Percentiles rank a stretch among this genome's conserved stretches.
These are phyloP conservation scores for Sphaerobolus stellatus DNA, from an alignment of 1,284 basidiomycete species.

Conservation along the genomic window DNA sequence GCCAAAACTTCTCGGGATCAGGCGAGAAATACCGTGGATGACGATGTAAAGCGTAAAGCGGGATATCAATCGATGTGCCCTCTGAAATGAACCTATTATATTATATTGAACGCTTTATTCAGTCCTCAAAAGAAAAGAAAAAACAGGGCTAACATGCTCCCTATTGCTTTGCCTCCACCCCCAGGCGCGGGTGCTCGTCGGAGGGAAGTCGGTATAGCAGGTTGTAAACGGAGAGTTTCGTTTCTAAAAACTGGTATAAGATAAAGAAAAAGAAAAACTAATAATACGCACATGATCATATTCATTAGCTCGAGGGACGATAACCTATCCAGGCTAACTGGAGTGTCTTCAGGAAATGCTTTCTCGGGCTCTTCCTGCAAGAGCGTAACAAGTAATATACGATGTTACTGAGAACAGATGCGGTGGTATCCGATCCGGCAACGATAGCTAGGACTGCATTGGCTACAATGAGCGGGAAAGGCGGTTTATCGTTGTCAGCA, in stretches of 20 bases:
- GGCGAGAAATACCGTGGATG: not conserved
- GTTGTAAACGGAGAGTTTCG: constrained; percentile 54
- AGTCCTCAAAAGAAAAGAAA: not conserved
- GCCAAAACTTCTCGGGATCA: not conserved
- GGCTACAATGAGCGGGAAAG: not conserved
- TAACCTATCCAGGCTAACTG: constrained; percentile 28
- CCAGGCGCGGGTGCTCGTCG: constrained; percentile 46
- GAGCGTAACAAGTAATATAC: constrained; percentile 47
- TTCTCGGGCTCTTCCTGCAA: constrained; percentile 53
- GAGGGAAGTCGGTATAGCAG: constrained; percentile 50
- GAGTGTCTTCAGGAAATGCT: constrained; percentile 39
- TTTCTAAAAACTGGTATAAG: constrained; percentile 40
- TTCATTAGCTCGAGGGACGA: constrained; percentile 42
- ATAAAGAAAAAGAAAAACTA: constrained; percentile 11
- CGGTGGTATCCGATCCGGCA: constrained; percentile 54
- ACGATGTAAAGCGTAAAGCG: too few species aligned
- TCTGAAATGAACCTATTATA: not conserved
- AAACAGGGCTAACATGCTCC: constrained; percentile 7
- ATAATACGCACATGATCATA: constrained; percentile 49
- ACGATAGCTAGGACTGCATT: not conserved
- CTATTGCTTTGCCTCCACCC: constrained; percentile 36
- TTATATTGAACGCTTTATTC: not conserved
- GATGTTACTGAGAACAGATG: constrained; percentile 42
- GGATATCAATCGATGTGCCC: too few species aligned
- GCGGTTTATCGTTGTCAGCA: constrained; percentile 21